These are phyloP conservation scores for Cudoniella acicularis DNA, from an alignment of 495 filamentous ascomycete genomes.

Conservation along the genomic window DNA sequence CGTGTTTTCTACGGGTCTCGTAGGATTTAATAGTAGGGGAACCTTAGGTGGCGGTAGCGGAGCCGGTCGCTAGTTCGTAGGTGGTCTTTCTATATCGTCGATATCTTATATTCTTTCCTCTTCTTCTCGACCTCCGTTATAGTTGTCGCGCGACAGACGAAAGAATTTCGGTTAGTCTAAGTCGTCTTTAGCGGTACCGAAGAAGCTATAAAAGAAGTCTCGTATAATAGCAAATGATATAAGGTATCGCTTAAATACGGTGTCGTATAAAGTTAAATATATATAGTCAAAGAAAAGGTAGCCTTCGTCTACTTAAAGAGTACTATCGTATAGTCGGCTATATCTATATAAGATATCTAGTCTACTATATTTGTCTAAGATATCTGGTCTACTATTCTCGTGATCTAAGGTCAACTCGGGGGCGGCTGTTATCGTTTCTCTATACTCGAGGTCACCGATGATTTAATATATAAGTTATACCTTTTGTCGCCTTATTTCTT, in stretches of 20 bases:
- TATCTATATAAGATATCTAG: slow-evolving; percentile 19
- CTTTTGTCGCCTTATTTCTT: neutral
- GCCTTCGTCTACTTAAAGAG: slow-evolving; percentile 17
- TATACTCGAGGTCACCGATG: neutral
- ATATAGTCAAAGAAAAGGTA: slow-evolving; percentile 27
- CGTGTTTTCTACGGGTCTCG: neutral
- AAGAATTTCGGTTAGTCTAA: neutral
- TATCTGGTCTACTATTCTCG: neutral
- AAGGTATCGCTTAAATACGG: slow-evolving; percentile 1
- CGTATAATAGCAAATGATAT: neutral
- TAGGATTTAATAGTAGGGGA: neutral
- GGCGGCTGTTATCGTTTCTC: neutral
- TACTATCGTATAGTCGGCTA: slow-evolving; percentile 16
- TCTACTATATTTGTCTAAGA: too few species aligned
- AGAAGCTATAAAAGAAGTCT: neutral
- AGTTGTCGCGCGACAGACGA: neutral
- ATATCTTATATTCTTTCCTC: neutral
- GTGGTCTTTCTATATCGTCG: neutral
- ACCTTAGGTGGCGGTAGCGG: neutral
- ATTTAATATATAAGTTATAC: neutral
- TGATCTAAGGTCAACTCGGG: neutral
- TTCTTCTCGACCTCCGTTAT: neutral
- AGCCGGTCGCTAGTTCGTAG: neutral
- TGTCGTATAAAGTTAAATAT: slow-evolving; percentile 16
- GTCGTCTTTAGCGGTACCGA: neutral